phyloP scores from a whole-genome alignment of 106 monocot genomes.

The Ottelia alismoides region DNA sequence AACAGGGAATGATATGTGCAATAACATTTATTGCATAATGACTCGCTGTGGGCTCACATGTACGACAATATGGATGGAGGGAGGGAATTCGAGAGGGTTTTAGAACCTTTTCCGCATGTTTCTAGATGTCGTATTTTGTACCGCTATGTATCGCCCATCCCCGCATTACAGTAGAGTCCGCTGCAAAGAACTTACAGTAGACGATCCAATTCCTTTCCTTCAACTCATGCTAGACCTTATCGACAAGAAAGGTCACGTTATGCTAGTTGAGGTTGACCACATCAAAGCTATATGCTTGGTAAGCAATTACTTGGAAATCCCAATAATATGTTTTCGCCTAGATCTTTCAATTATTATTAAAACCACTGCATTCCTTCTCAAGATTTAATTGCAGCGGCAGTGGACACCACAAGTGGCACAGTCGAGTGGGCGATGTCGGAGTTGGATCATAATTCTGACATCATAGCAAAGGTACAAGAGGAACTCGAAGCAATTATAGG shows the following conservation, averaged over 20 bases:
- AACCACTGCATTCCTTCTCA: background rate
- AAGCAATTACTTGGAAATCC: background rate
- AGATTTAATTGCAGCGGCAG: conserved; percentile 13
- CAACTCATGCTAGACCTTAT: conserved; percentile 2
- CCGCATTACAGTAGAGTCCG: too few relatives aligned
- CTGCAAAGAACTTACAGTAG: too few relatives aligned
- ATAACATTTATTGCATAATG: too few relatives aligned
- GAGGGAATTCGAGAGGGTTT: too few relatives aligned
- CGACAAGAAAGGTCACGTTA: background rate
- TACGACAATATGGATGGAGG: too few relatives aligned
- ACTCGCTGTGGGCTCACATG: too few relatives aligned
- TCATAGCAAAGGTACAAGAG: conserved; percentile 4
- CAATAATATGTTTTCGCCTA: background rate
- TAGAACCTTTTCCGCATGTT: too few relatives aligned
- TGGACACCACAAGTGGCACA: conserved; percentile 8
- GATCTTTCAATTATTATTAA: too few relatives aligned
- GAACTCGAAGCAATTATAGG: conserved; percentile 10
- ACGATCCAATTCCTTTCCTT: conserved; percentile 1
- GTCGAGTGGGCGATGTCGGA: conserved; percentile 18
- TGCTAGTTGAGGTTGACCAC: conserved; percentile 3
- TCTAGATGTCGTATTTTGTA: too few relatives aligned
- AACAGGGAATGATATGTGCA: too few relatives aligned
- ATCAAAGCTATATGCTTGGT: conserved; percentile 15
- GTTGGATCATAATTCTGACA: conserved; percentile 3
- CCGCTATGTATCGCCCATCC: too few relatives aligned